Conservation (phyloP, 1,139 yeast species). For the Trichomonascaceae sp. region DNA sequence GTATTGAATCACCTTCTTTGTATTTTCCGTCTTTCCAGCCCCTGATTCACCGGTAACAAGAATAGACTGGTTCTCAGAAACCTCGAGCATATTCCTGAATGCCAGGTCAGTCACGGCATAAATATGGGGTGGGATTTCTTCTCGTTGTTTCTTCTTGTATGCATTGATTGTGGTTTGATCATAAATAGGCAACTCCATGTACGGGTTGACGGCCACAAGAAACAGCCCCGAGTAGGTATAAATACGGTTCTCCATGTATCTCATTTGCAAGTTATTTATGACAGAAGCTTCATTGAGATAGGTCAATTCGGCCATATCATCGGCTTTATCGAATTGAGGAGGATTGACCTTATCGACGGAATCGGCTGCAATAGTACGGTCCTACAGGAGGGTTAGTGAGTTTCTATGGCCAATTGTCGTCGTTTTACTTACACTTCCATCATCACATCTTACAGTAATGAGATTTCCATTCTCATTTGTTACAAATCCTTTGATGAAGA, state of each 20-base stretch:
- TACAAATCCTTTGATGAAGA: constrained; percentile 67
- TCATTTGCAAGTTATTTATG: constrained; percentile 65
- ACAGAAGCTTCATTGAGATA: constrained; percentile 94
- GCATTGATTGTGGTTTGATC: constrained; percentile 49
- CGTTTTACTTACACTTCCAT: constrained; percentile 37
- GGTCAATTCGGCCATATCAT: constrained; percentile 94
- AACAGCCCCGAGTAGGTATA: constrained; percentile 82
- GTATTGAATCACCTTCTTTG: constrained; percentile 92
- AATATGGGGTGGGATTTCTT: constrained; percentile 64
- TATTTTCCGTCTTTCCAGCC: constrained; percentile 96
- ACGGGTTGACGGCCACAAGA: constrained; percentile 93
- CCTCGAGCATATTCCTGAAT: constrained; percentile 63
- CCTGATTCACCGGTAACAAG: constrained; percentile 98
- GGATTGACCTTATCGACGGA: constrained; percentile 69
- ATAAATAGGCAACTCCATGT: constrained; percentile 71
- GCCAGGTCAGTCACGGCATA: constrained; percentile 90
- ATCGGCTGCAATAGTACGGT: constrained; percentile 40
- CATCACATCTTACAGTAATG: constrained; percentile 46
- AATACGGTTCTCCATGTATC: constrained; percentile 74
- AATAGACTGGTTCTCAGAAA: constrained; percentile 77
- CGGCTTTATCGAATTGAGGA: constrained; percentile 81
- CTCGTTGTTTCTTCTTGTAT: constrained; percentile 45
- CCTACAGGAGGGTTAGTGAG: constrained; percentile 18
- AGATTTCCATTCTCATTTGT: constrained; percentile 47
- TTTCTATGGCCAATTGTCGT: background rate